Evolutionary conservation across 1,139 yeast species (phyloP).

Genomic region (Yamadazyma triangularis): DNA sequence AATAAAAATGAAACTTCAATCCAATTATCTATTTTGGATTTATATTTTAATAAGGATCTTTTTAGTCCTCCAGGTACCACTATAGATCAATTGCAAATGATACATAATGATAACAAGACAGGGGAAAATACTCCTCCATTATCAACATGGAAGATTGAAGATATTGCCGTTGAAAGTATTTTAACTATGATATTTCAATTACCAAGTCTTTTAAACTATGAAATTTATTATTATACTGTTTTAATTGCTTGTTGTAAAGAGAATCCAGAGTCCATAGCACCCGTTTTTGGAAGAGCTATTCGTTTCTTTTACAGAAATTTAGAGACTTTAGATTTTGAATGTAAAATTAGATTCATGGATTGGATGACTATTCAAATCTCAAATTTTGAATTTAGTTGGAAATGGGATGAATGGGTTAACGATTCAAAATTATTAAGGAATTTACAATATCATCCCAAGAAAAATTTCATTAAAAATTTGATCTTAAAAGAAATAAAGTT

Average conservation of each 20-base stretch:
- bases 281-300: constrained; percentile 91
- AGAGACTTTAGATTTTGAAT: constrained; percentile 68
- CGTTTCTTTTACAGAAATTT: constrained; percentile 73
- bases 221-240: constrained; percentile 80
- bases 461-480: constrained; percentile 70
- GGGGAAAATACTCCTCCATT: constrained; percentile 43
- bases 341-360: constrained; percentile 68
- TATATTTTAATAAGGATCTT: constrained; percentile 62
- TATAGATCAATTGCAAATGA: constrained; percentile 57
- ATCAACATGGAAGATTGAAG: constrained; percentile 89
- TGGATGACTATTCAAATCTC: constrained; percentile 95
- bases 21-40: constrained; percentile 72
- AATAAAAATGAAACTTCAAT: constrained; percentile 85
- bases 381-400: constrained; percentile 95
- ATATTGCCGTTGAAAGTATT: constrained; percentile 79
- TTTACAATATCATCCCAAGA: constrained; percentile 62
- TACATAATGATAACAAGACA: constrained; percentile 32
- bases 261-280: constrained; percentile 90
- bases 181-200: constrained; percentile 73
- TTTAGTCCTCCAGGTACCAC: constrained; percentile 86
- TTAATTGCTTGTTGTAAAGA: constrained; percentile 83
- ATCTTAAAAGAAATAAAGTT: constrained; percentile 81
- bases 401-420: constrained; percentile 91
- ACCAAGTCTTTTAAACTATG: constrained; percentile 63
- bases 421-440: constrained; percentile 39